phyloP scores from a whole-genome alignment of 768 basidiomycete species.

The Cystofilobasidium capitatum region DNA sequence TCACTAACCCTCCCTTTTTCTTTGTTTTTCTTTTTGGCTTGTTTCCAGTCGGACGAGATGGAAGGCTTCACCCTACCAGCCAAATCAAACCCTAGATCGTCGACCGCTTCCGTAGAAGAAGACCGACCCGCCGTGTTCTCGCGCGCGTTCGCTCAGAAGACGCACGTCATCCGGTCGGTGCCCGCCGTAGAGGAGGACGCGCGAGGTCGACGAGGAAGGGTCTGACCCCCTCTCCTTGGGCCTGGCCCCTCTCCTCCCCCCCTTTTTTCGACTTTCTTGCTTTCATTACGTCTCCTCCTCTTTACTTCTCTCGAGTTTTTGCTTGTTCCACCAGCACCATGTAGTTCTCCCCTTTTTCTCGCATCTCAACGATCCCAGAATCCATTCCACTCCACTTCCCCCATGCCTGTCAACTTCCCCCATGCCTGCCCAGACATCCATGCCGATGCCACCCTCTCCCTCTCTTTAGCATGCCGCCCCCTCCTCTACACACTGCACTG shows the following conservation, averaged over 20 bases:
- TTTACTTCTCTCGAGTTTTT: too few species aligned
- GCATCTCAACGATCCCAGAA: too few species aligned
- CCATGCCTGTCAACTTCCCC: too few species aligned
- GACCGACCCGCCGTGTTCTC: not conserved
- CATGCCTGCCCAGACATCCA: too few species aligned
- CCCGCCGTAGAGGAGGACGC: not conserved
- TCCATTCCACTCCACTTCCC: too few species aligned
- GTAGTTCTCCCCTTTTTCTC: too few species aligned
- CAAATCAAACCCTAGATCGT: not conserved
- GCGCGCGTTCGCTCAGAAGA: not conserved
- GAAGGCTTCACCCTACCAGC: not conserved
- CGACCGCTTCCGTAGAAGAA: not conserved
- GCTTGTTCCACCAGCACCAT: too few species aligned
- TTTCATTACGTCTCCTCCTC: not conserved
- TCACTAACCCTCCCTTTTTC: not conserved
- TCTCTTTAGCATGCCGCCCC: too few species aligned
- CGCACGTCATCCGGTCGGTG: not conserved
- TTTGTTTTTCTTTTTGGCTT: not conserved
- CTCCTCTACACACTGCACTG: too few species aligned
- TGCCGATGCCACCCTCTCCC: too few species aligned
- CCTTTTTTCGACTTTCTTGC: not conserved
- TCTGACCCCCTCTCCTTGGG: not conserved
- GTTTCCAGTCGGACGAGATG: not conserved
- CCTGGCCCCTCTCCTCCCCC: not conserved
- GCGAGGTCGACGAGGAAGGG: not conserved